These are phyloP conservation scores for Puya raimondii DNA, from an alignment of 176 grass and related monocot genomes.

Conservation along the genomic window DNA sequence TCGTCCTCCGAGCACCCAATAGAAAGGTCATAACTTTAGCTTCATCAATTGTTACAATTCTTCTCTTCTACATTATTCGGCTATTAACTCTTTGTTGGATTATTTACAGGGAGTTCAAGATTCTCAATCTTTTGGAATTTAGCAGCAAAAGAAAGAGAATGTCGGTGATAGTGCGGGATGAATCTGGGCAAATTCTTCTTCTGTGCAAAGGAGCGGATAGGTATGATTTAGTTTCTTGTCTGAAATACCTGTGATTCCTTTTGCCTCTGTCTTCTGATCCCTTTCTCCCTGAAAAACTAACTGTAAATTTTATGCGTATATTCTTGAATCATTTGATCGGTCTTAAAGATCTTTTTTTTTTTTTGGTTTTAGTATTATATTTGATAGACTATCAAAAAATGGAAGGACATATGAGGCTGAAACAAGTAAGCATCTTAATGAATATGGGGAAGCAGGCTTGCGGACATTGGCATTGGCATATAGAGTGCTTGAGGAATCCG, in stretches of 20 bases:
- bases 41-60: background rate
- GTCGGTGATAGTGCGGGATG: conserved; percentile 83
- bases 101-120: conserved; percentile 80
- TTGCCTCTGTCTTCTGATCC: background rate
- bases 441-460: conserved; percentile 90
- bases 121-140: conserved; percentile 98
- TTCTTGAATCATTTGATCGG: background rate
- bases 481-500: conserved; percentile 74
- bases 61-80: background rate
- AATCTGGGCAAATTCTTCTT: conserved; percentile 80
- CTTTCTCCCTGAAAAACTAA: conserved; percentile 15
- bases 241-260: conserved; percentile 1
- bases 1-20: conserved; percentile 41
- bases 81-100: conserved; percentile 22
- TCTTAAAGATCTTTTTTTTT: conserved; percentile 8
- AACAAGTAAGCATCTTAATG: conserved; percentile 70
- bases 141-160: conserved; percentile 99
- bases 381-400: conserved; percentile 87
- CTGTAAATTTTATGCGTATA: background rate
- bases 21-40: conserved; percentile 49
- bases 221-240: conserved; percentile 33
- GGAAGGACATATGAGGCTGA: conserved; percentile 70
- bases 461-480: conserved; percentile 78
- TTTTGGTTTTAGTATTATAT: conserved; percentile 61
- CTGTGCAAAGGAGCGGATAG: conserved; percentile 98